Evolutionary conservation across 306 rosid species (phyloP).

Genomic region (Crotalaria pallida): DNA sequence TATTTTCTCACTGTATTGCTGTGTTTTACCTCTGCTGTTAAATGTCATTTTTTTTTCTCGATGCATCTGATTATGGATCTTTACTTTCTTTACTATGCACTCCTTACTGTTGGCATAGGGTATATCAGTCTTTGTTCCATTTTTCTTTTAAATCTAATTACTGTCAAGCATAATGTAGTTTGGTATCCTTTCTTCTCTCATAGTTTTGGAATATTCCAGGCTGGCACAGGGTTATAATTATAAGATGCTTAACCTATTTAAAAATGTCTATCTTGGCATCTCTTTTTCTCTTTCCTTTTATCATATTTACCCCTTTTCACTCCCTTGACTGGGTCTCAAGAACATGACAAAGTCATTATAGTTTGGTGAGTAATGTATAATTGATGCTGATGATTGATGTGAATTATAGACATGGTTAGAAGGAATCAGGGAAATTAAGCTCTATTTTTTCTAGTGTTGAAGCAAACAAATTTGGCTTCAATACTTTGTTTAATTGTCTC

Average conservation of each 20-base stretch:
- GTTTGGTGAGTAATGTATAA: not conserved
- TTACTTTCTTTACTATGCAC: not conserved
- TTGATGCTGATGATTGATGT: not conserved
- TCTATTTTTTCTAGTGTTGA: not conserved
- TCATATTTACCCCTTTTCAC: not conserved
- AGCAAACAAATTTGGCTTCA: not conserved
- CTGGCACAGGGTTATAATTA: not conserved
- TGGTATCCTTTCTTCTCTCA: not conserved
- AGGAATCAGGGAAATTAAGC: not conserved
- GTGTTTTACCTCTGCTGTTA: conserved; percentile 10
- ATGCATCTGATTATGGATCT: conserved; percentile 12
- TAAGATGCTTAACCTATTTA: conserved; percentile 6
- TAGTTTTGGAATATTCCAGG: conserved; percentile 4
- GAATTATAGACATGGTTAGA: not conserved
- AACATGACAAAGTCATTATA: not conserved
- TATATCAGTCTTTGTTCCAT: too few relatives aligned
- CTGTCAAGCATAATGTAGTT: not conserved
- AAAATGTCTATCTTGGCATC: not conserved
- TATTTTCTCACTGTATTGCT: not conserved
- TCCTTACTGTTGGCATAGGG: not conserved
- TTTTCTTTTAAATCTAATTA: too few relatives aligned
- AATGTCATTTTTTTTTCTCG: not conserved
- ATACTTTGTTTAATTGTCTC: not conserved
- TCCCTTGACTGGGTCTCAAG: not conserved
- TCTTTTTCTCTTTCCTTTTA: too few relatives aligned